Evolutionary conservation across 352 stramenopile genomes (phyloP).

Genomic region (Phytophthora podocarpi): DNA sequence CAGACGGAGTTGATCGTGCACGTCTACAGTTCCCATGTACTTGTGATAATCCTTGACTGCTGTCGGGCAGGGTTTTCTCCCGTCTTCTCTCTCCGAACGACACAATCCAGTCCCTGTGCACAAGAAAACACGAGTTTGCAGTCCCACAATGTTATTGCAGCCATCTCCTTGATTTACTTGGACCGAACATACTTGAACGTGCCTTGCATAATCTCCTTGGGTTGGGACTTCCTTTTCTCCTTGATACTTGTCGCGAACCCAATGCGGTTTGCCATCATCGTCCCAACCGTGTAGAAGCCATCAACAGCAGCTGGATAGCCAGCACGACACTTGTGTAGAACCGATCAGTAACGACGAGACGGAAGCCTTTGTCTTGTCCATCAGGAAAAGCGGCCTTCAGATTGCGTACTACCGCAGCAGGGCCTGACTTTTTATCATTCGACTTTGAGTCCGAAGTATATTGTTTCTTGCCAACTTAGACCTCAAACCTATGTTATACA

Average conservation of each 20-base stretch:
- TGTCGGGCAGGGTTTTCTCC: not conserved
- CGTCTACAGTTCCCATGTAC: not conserved
- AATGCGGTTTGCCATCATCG: conserved; percentile 6
- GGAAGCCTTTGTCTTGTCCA: not conserved
- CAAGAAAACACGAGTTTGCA: not conserved
- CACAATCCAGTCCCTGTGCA: not conserved
- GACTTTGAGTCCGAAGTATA: not conserved
- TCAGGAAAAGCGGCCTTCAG: conserved; percentile 6
- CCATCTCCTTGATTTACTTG: not conserved
- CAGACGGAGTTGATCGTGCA: not conserved
- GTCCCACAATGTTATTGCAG: conserved; percentile 1
- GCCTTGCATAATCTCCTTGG: not conserved
- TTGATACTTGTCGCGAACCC: not conserved
- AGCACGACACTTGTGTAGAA: conserved; percentile 14
- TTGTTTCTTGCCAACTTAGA: conserved; percentile 9
- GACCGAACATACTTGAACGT: not conserved
- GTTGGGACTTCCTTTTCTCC: not conserved
- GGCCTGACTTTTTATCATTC: conserved; percentile 4
- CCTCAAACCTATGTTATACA: not conserved
- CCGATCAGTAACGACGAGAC: conserved; percentile 4
- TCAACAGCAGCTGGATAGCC: conserved; percentile 1
- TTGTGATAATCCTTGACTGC: conserved; percentile 1
- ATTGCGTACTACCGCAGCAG: conserved; percentile 4
- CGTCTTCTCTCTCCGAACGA: not conserved
- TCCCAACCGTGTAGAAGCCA: conserved; percentile 11